A percentile compares a stretch with the other conserved stretches of the same genome.
These are phyloP conservation scores for Bipolaris victoriae DNA, from an alignment of 2,329 filamentous ascomycete genomes.

Conservation along the genomic window DNA sequence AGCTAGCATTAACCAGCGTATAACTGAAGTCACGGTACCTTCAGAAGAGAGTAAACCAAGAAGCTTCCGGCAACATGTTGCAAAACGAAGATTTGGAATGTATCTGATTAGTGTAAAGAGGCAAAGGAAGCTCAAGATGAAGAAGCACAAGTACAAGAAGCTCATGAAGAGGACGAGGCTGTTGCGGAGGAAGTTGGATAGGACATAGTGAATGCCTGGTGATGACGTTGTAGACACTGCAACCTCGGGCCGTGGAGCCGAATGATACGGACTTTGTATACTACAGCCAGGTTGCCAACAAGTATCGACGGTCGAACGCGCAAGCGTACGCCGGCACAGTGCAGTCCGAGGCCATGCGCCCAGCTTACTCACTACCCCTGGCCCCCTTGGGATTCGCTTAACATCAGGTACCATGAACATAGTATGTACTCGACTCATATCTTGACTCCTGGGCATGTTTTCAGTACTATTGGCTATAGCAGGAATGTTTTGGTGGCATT, in stretches of 20 bases:
- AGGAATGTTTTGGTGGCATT: conserved; percentile 32
- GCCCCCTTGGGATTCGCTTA: conserved; percentile 5
- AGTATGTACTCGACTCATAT: conserved; percentile 31
- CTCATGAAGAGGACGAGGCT: conserved; percentile 91
- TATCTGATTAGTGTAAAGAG: conserved; percentile 87
- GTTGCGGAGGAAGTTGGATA: conserved; percentile 78
- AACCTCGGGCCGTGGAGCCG: conserved; percentile 16
- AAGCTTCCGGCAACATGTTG: conserved; percentile 39
- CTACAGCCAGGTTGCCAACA: not conserved
- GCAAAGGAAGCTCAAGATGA: conserved; percentile 96
- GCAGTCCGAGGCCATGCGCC: conserved; percentile 2
- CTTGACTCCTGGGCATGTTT: conserved; percentile 28
- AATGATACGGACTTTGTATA: conserved; percentile 5
- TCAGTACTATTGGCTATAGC: conserved; percentile 26
- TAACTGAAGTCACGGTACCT: conserved; percentile 26
- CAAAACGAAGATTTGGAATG: conserved; percentile 60
- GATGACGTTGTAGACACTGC: conserved; percentile 21
- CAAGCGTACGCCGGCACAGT: conserved; percentile 1
- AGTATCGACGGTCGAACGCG: not conserved
- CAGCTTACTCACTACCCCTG: not conserved
- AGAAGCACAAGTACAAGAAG: conserved; percentile 99
- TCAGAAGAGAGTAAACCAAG: conserved; percentile 9
- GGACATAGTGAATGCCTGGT: conserved; percentile 39
- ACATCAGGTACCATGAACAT: conserved; percentile 38
- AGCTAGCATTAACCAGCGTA: conserved; percentile 47